These are phyloP conservation scores for Termitomyces sp. DNA, from an alignment of 768 basidiomycete species.

Conservation along the genomic window DNA sequence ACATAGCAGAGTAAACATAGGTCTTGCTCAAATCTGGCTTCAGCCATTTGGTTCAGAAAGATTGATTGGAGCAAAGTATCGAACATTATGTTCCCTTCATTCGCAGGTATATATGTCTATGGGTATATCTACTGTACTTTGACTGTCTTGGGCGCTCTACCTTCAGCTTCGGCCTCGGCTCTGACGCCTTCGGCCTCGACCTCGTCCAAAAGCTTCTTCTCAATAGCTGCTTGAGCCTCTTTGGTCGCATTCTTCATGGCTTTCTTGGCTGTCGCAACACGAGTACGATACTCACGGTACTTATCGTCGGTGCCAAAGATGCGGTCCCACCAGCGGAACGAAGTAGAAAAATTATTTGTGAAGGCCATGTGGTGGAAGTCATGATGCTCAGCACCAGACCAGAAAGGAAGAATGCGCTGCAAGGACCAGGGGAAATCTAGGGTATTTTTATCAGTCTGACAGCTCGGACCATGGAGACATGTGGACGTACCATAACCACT, in stretches of 20 bases:
- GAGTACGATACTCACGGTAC: constrained; percentile 75
- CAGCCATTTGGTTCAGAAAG: not conserved
- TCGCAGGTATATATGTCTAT: constrained; percentile 3
- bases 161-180: constrained; percentile 56
- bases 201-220: constrained; percentile 59
- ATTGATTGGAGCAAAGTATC: not conserved
- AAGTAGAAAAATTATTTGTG: constrained; percentile 89
- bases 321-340: constrained; percentile 91
- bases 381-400: constrained; percentile 96
- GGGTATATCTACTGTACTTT: constrained; percentile 29
- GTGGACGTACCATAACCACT: constrained; percentile 77
- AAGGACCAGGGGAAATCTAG: constrained; percentile 97
- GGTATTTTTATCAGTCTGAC: not conserved
- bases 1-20: not conserved
- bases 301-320: constrained; percentile 88
- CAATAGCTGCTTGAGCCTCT: constrained; percentile 48
- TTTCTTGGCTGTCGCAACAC: constrained; percentile 56
- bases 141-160: constrained; percentile 22
- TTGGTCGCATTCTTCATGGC: constrained; percentile 46
- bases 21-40: too few relatives aligned
- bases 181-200: constrained; percentile 68
- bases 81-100: not conserved
- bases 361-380: constrained; percentile 99
- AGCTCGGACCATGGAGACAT: not conserved
- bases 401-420: constrained; percentile 88